A percentile compares a stretch with the other conserved stretches of the same genome.
Evolutionary conservation across 1,284 basidiomycete species (phyloP).

Genomic region (Cutaneotrichosporon cavernicola): DNA sequence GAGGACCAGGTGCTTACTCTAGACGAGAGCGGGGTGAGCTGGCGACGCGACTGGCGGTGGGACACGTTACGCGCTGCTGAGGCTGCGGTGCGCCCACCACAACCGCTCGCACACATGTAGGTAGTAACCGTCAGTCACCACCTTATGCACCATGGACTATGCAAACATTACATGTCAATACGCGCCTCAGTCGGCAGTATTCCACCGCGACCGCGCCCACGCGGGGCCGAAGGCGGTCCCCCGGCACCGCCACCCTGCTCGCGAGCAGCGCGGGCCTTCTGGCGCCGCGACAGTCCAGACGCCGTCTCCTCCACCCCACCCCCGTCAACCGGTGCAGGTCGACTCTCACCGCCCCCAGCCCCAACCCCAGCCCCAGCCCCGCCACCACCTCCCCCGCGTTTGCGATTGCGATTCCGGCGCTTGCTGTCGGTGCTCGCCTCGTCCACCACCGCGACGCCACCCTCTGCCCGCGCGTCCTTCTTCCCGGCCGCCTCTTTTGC

Average conservation of each 20-base stretch:
- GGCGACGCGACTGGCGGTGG: conserved; percentile 60
- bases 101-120: background rate
- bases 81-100: conserved; percentile 4
- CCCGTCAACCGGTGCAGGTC: background rate
- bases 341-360: background rate
- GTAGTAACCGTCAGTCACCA: background rate
- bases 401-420: conserved; percentile 9
- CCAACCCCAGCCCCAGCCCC: background rate
- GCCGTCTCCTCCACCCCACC: background rate
- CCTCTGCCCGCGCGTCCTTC: conserved; percentile 9
- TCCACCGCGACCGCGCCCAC: conserved; percentile 16
- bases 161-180: conserved; percentile 18
- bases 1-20: conserved; percentile 57
- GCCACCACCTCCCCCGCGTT: conserved; percentile 11
- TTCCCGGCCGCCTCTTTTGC: conserved; percentile 16
- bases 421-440: conserved; percentile 13
- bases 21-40: conserved; percentile 59
- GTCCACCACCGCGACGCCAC: conserved; percentile 3
- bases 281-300: background rate
- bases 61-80: conserved; percentile 30
- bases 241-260: background rate
- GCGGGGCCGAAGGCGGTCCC: background rate
- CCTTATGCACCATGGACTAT: background rate
- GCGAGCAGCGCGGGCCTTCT: background rate
- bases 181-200: conserved; percentile 20